phyloP scores from a whole-genome alignment of 2,329 filamentous ascomycete genomes.

The Leptographium wingfieldii region DNA sequence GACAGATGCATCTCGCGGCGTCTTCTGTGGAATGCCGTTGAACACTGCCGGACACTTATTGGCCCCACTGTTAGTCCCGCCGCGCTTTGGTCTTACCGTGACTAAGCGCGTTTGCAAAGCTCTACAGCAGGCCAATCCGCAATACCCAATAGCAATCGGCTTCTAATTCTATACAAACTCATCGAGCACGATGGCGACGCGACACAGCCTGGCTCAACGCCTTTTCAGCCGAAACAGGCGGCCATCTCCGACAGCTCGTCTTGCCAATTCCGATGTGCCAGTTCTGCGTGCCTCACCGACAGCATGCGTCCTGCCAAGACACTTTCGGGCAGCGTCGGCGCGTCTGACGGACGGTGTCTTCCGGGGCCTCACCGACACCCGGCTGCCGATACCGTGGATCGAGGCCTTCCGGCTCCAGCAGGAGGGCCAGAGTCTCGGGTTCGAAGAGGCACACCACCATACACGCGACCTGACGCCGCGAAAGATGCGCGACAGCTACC shows the following conservation, averaged over 20 bases:
- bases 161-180: background rate
- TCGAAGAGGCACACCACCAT: conserved; percentile 15
- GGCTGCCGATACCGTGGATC: conserved; percentile 48
- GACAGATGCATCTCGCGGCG: too few species aligned
- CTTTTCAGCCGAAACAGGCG: background rate
- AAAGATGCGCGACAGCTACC: conserved; percentile 60
- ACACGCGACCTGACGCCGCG: conserved; percentile 50
- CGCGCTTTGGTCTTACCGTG: background rate
- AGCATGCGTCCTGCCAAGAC: background rate
- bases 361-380: conserved; percentile 21
- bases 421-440: conserved; percentile 21
- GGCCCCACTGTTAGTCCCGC: too few species aligned
- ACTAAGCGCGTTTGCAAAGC: background rate
- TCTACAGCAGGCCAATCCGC: background rate
- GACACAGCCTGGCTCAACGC: background rate
- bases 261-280: background rate
- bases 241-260: background rate
- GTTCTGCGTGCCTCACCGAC: background rate
- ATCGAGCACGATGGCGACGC: background rate
- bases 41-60: too few species aligned
- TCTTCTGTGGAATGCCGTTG: too few species aligned
- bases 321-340: conserved; percentile 3
- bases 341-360: conserved; percentile 24
- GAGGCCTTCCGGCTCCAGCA: conserved; percentile 49
- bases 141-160: background rate